Conservation (phyloP, 441 rosid species). For the Populus trichocarpa region DNA sequence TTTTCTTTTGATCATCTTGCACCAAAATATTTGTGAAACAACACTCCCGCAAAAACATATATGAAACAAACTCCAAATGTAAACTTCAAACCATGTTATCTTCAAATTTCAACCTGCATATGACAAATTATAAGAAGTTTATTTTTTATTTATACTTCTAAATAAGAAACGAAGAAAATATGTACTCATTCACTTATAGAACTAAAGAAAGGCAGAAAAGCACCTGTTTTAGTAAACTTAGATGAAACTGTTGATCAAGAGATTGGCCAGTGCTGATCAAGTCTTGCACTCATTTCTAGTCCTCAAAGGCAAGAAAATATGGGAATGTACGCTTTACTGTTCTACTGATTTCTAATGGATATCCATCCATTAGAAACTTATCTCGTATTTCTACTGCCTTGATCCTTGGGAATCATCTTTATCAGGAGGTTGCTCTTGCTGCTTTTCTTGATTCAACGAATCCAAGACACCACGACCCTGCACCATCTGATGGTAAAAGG, state of each 20-base stretch:
- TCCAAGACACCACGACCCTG: constrained; percentile 46
- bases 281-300: constrained; percentile 19
- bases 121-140: neutral
- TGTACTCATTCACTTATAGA: neutral
- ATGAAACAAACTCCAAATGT: constrained; percentile 15
- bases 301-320: neutral
- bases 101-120: constrained; percentile 25
- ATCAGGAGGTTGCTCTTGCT: constrained; percentile 48
- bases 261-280: neutral
- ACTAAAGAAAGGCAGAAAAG: neutral
- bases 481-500: constrained; percentile 82
- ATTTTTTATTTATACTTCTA: neutral
- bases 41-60: constrained; percentile 10
- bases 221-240: constrained; percentile 13
- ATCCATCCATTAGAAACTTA: constrained; percentile 4
- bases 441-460: constrained; percentile 29
- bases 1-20: neutral
- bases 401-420: constrained; percentile 80
- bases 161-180: neutral
- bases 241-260: constrained; percentile 8
- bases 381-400: constrained; percentile 38
- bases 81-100: constrained; percentile 7
- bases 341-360: neutral
- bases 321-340: neutral
- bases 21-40: constrained; percentile 2